phyloP scores from a whole-genome alignment of 2,329 filamentous ascomycete species.

The Colletotrichum sp. region DNA sequence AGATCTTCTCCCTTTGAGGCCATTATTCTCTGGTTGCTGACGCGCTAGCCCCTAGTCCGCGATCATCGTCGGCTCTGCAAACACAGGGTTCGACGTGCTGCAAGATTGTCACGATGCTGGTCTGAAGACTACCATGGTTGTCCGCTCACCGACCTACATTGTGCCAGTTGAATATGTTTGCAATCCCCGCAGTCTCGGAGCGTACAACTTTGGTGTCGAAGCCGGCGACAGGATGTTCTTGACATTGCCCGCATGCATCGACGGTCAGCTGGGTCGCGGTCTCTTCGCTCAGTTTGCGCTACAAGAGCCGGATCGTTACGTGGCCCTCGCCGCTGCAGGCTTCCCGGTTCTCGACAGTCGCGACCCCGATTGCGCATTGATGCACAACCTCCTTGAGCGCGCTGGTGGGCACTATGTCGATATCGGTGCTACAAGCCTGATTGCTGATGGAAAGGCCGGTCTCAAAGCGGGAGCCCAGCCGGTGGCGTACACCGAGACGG shows the following conservation, averaged over 20 bases:
- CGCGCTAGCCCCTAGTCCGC: conserved; percentile 24
- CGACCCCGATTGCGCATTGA: neutral
- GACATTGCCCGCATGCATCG: neutral
- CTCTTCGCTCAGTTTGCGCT: neutral
- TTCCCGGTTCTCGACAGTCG: neutral
- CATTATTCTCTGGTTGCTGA: neutral
- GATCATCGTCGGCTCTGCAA: conserved; percentile 41
- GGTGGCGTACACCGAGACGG: conserved; percentile 29
- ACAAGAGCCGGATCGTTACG: conserved; percentile 6
- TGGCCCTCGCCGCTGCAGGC: neutral
- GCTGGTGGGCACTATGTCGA: conserved; percentile 40
- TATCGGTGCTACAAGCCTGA: conserved; percentile 27
- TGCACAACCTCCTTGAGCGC: conserved; percentile 28
- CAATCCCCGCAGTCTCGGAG: conserved; percentile 26
- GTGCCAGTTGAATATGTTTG: conserved; percentile 32
- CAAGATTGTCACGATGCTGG: conserved; percentile 34
- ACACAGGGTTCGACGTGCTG: conserved; percentile 44
- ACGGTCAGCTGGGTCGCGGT: neutral
- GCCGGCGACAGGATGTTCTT: neutral
- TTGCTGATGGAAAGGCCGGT: conserved; percentile 30
- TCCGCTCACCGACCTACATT: conserved; percentile 38
- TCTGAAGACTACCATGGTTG: conserved; percentile 35
- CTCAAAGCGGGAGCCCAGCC: conserved; percentile 32
- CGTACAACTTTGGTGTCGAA: conserved; percentile 28
- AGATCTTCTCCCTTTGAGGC: neutral